Evolutionary conservation across 116 monocot genomes (phyloP).

Genomic region (Posidonia oceanica): DNA sequence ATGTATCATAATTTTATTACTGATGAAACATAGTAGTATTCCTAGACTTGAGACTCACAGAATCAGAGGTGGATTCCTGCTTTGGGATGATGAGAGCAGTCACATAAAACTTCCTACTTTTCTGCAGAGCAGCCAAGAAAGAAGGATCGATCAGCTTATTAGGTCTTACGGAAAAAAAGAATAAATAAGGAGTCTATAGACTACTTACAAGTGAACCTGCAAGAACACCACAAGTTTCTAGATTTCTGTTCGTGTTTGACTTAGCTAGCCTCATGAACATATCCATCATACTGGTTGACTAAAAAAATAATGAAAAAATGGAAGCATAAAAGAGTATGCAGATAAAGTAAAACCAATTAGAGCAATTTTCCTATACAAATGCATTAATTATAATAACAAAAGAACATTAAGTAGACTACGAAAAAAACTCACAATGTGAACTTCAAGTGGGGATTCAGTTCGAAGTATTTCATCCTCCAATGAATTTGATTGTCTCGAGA

Average conservation of each 20-base stretch:
- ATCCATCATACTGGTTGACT: slow-evolving; percentile 89
- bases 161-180: neutral
- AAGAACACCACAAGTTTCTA: slow-evolving; percentile 97
- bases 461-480: slow-evolving; percentile 47
- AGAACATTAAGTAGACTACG: neutral
- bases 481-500: slow-evolving; percentile 18
- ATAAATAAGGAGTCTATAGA: neutral
- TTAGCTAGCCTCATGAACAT: slow-evolving; percentile 78
- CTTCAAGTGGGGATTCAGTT: slow-evolving; percentile 65
- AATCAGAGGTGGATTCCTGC: slow-evolving; percentile 84
- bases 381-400: neutral
- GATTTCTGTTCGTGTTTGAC: slow-evolving; percentile 72
- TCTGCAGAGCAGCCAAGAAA: slow-evolving; percentile 32
- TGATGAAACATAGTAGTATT: neutral
- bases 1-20: neutral
- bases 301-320: slow-evolving; percentile 6
- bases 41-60: slow-evolving; percentile 27
- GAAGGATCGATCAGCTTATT: neutral
- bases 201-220: slow-evolving; percentile 92
- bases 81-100: slow-evolving; percentile 91
- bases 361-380: too few relatives aligned
- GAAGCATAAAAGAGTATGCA: neutral
- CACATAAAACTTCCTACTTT: slow-evolving; percentile 79
- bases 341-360: neutral
- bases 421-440: slow-evolving; percentile 55